These are phyloP conservation scores for Colletotrichum camelliae DNA, from an alignment of 2,329 filamentous ascomycete genomes.

Conservation along the genomic window DNA sequence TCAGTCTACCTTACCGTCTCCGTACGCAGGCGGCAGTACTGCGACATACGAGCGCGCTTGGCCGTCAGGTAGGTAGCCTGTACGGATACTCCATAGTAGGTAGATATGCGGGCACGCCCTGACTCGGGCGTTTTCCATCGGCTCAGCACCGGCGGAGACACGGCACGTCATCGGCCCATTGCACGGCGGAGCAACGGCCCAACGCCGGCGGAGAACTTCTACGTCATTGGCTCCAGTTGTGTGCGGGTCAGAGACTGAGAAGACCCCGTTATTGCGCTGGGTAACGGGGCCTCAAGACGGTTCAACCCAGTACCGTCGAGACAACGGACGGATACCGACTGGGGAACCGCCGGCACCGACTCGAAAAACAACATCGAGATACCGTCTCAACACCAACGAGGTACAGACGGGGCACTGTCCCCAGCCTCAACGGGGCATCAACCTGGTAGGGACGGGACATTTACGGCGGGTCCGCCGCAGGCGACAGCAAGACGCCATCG, in stretches of 20 bases:
- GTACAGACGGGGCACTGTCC: slow-evolving; percentile 4
- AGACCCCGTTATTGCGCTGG: background rate
- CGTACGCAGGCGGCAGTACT: background rate
- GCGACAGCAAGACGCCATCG: slow-evolving; percentile 15
- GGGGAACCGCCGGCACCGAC: slow-evolving; percentile 16
- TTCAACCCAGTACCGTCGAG: slow-evolving; percentile 17
- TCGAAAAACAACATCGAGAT: slow-evolving; percentile 4
- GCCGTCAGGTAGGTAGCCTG: background rate
- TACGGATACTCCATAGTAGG: too few relatives aligned
- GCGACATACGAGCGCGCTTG: background rate
- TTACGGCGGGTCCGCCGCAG: slow-evolving; percentile 18
- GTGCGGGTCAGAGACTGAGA: slow-evolving; percentile 12
- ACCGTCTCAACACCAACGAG: background rate
- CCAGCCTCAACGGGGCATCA: slow-evolving; percentile 11
- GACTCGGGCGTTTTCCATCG: slow-evolving; percentile 15
- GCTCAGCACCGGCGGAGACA: slow-evolving; percentile 17
- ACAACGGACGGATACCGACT: slow-evolving; percentile 18
- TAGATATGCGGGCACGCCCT: background rate
- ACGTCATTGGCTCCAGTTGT: slow-evolving; percentile 15
- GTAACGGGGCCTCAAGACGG: slow-evolving; percentile 15
- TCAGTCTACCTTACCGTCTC: background rate
- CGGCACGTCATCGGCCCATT: slow-evolving; percentile 21
- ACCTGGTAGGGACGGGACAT: slow-evolving; percentile 5
- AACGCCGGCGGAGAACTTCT: slow-evolving; percentile 16
- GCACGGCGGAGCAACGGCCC: slow-evolving; percentile 13